phyloP scores from a whole-genome alignment of 2,329 filamentous ascomycete genomes.

The Apiospora pterosperma region DNA sequence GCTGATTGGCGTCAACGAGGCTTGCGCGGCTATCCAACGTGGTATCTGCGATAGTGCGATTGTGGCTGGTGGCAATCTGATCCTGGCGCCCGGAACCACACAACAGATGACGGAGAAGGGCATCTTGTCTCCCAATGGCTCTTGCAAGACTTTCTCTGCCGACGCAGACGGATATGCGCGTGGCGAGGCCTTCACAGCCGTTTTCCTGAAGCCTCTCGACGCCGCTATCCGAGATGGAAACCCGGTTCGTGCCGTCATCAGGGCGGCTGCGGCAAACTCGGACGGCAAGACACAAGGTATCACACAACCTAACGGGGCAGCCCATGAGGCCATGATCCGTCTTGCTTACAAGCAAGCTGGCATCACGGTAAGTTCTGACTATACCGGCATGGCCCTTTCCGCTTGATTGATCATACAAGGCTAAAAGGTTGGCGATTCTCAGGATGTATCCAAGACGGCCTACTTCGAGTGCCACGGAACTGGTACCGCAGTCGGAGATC shows the following conservation, averaged over 20 bases:
- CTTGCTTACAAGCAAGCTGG: constrained; percentile 11
- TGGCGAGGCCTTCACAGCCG: neutral
- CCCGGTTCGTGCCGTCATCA: constrained; percentile 19
- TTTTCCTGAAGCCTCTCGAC: constrained; percentile 40
- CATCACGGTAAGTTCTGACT: constrained; percentile 17
- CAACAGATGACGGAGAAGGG: neutral
- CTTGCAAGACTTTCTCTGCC: neutral
- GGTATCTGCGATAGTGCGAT: constrained; percentile 3
- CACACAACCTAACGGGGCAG: neutral
- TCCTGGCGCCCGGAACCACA: neutral
- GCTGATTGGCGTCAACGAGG: constrained; percentile 8
- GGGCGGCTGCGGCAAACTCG: neutral
- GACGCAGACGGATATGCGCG: neutral
- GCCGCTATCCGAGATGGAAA: constrained; percentile 40
- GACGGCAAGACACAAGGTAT: constrained; percentile 3
- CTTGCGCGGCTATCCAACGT: constrained; percentile 7
- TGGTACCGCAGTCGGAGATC: constrained; percentile 21
- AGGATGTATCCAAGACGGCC: no score
- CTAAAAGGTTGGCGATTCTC: no score
- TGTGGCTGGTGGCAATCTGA: constrained; percentile 9
- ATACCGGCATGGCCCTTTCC: no score
- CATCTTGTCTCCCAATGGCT: neutral
- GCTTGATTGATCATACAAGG: no score
- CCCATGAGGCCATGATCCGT: constrained; percentile 1
- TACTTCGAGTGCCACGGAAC: constrained; percentile 24